Percentiles rank a stretch among this genome's conserved stretches.
Conservation (phyloP, 768 basidiomycete species). For the Podaxis pistillaris region DNA sequence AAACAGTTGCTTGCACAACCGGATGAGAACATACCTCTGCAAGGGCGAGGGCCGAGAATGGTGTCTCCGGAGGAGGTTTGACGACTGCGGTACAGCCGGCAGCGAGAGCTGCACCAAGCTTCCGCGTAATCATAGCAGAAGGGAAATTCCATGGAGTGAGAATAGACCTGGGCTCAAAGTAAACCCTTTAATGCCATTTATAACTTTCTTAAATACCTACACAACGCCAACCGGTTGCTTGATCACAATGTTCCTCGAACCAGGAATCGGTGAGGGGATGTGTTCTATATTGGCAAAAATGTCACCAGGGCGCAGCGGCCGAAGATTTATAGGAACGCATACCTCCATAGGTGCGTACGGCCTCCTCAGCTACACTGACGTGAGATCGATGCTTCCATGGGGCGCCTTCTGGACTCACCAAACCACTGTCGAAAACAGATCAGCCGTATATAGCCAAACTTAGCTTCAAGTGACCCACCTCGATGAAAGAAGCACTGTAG, state of each 20-base stretch:
- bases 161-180: constrained; percentile 52
- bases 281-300: constrained; percentile 49
- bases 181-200: neutral
- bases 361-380: constrained; percentile 73
- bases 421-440: constrained; percentile 60
- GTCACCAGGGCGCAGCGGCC: neutral
- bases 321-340: constrained; percentile 17
- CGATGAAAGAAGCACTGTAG: constrained; percentile 85
- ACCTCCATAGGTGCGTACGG: constrained; percentile 90
- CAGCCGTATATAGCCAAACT: neutral
- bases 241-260: constrained; percentile 81
- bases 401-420: constrained; percentile 43
- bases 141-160: constrained; percentile 94
- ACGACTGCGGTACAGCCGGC: constrained; percentile 96
- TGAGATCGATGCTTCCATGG: constrained; percentile 9
- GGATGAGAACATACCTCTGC: constrained; percentile 63
- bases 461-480: constrained; percentile 43
- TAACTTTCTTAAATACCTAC: constrained; percentile 24
- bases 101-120: constrained; percentile 84
- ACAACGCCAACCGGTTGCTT: constrained; percentile 85
- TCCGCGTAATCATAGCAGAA: constrained; percentile 92
- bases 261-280: constrained; percentile 71
- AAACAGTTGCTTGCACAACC: neutral
- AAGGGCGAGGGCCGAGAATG: constrained; percentile 88
- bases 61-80: constrained; percentile 94